Base-by-base conservation (phyloP, 1,284 basidiomycete species). In the Hemileia vastatrix region DNA sequence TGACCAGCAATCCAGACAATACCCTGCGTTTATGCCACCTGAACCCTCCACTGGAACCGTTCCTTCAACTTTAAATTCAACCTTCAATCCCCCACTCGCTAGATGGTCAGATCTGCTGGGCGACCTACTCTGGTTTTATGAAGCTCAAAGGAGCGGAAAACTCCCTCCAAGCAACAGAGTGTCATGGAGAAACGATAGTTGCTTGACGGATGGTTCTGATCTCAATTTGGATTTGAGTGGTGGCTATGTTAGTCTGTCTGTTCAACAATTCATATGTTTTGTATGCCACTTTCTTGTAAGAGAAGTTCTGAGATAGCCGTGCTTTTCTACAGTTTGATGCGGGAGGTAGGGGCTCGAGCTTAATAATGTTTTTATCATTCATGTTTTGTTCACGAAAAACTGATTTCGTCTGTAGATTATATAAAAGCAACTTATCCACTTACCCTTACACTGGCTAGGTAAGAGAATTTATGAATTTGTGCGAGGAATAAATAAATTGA, bases 181-280 rank as follows among this genome's bases (percentile, higher is more conserved):
- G 0, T 71, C 80, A 13, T 95, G 92, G 92, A 81, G 92, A 55
- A 94, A 95, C 69, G 82, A 85, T 65, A 89, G 86, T 72, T 82
- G 83, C 19, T 70, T 86, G 24, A 77, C 83, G 27, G 92, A 96
- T 76, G 92, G 91, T 8, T 76, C 79, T 60, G 86, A 90, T 68
- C 84, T 81, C 32, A 80, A 80, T 2, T 72, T 90, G 15, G 87
- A 95, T 75, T 78, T 95, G 50, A 83, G 80, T 23, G 90, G 90
- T 67, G 92, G 92, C 3, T 94, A 86, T 76, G 94, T 89, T 71
- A 91, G 94, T 79, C 90, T n/a, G n/a, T n/a, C 91, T 58, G 91
- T 67, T 54, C 59, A 59, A 63, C 24, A 43, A 4, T n/a, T 23
- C 49, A 13, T 36, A 27, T 11, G 11, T 11, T 44, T 11, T 44